These are phyloP conservation scores for Aspergillus tubingensis DNA, from an alignment of 2,329 filamentous ascomycete genomes.

Conservation along the genomic window DNA sequence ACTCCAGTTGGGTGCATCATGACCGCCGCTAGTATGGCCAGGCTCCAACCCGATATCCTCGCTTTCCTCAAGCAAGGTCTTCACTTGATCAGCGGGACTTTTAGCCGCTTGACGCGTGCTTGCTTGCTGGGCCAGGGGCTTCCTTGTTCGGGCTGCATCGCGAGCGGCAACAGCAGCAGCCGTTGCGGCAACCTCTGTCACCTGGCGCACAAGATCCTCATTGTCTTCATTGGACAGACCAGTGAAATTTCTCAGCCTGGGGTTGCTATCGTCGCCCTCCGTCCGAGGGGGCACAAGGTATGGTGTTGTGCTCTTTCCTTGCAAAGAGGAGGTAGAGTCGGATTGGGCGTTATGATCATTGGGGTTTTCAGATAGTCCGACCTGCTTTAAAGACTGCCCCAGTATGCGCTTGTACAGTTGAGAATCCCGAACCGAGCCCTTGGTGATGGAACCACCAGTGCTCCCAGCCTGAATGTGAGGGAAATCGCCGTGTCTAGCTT, in stretches of 20 bases:
- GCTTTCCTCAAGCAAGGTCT: conserved; percentile 44
- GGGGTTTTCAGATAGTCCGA: conserved; percentile 66
- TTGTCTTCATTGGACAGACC: conserved; percentile 83
- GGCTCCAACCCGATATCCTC: conserved; percentile 51
- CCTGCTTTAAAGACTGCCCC: conserved; percentile 83
- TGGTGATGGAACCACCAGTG: conserved; percentile 51
- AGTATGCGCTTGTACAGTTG: conserved; percentile 91
- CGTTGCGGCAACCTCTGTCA: conserved; percentile 91
- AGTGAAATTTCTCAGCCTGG: conserved; percentile 43
- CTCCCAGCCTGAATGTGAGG: conserved; percentile 33
- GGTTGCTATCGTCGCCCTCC: conserved; percentile 43
- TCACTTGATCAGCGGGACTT: conserved; percentile 38
- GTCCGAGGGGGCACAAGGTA: conserved; percentile 76
- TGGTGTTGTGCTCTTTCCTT: conserved; percentile 49
- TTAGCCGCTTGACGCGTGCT: conserved; percentile 37
- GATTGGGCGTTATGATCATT: conserved; percentile 39
- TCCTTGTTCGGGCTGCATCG: conserved; percentile 64
- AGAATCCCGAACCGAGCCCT: conserved; percentile 77
- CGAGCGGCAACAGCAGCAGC: conserved; percentile 84
- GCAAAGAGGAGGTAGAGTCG: conserved; percentile 24
- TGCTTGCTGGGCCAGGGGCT: conserved; percentile 46
- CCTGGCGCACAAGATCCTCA: conserved; percentile 75
- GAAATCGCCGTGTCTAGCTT: conserved; percentile 36
- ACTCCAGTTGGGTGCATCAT: conserved; percentile 99
- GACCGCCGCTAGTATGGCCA: conserved; percentile 64